A percentile compares a stretch with the other conserved stretches of the same genome.
Evolutionary conservation across 768 basidiomycete genomes (phyloP).

Genomic region (Ephemerocybe angulata): DNA sequence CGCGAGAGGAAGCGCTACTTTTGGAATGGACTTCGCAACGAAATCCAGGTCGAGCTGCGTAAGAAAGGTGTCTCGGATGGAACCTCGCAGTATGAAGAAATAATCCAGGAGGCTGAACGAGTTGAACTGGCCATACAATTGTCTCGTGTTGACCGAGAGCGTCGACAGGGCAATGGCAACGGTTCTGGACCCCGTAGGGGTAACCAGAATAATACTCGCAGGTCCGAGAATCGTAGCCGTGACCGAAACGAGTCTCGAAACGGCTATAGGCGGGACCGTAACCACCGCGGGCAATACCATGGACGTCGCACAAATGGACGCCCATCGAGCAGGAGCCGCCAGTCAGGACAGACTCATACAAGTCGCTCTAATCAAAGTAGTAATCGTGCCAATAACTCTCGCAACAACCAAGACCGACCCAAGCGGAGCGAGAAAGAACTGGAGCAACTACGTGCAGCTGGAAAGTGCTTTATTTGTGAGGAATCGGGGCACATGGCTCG

Average conservation of each 20-base stretch:
- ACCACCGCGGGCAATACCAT: not conserved
- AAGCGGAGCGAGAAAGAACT: too few relatives aligned
- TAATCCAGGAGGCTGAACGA: conserved; percentile 25
- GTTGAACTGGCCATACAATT: conserved; percentile 21
- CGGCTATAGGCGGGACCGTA: not conserved
- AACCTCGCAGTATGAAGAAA: conserved; percentile 20
- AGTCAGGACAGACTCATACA: not conserved
- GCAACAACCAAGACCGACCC: conserved; percentile 9
- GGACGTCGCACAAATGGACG: not conserved
- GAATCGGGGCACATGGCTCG: conserved; percentile 23
- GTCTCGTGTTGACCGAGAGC: not conserved
- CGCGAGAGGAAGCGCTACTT: conserved; percentile 29
- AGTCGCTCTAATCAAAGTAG: conserved; percentile 15
- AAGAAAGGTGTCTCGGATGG: conserved; percentile 27
- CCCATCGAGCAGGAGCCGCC: not conserved
- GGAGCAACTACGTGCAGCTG: conserved; percentile 7
- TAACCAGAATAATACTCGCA: too few relatives aligned
- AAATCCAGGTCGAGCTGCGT: conserved; percentile 29
- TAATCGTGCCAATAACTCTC: not conserved
- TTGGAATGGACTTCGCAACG: conserved; percentile 26
- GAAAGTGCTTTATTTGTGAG: conserved; percentile 26
- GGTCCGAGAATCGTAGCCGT: not conserved
- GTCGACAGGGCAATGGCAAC: too few relatives aligned
- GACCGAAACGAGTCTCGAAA: not conserved
- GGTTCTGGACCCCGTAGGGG: too few relatives aligned